A percentile compares a stretch with the other conserved stretches of the same genome.
These are phyloP conservation scores for Sphaerostilbella broomeana DNA, from an alignment of 2,329 filamentous ascomycete genomes.

Conservation along the genomic window DNA sequence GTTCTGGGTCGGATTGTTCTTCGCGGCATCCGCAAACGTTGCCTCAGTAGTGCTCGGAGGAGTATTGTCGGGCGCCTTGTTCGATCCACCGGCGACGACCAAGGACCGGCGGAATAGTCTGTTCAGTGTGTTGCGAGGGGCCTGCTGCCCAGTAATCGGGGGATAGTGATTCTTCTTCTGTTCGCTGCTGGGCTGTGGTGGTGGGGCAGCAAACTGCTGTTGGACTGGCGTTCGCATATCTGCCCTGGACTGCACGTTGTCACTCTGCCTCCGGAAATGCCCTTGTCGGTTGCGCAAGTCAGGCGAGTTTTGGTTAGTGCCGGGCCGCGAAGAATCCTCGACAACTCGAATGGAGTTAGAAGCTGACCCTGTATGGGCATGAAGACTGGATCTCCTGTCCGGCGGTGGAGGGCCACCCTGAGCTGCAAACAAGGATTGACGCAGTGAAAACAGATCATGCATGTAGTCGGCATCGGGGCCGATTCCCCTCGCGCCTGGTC, in stretches of 20 bases:
- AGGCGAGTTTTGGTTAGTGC: constrained; percentile 18
- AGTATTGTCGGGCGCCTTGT: constrained; percentile 15
- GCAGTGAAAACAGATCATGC: constrained; percentile 39
- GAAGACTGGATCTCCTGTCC: constrained; percentile 47
- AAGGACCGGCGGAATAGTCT: constrained; percentile 46
- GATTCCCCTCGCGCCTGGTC: constrained; percentile 20
- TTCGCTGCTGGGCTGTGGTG: constrained; percentile 19
- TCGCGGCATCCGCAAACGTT: constrained; percentile 14
- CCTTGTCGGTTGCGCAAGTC: constrained; percentile 14
- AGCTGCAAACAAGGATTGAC: constrained; percentile 33
- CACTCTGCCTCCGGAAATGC: constrained; percentile 22
- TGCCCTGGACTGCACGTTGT: constrained; percentile 23
- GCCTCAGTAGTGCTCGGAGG: constrained; percentile 10
- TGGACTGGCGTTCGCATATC: constrained; percentile 22
- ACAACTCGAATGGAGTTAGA: constrained; percentile 16
- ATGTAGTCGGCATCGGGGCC: constrained; percentile 34
- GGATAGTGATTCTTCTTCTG: constrained; percentile 42
- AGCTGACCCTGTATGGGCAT: constrained; percentile 37
- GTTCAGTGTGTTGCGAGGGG: constrained; percentile 40
- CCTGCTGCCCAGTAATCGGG: constrained; percentile 39
- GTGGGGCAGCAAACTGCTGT: constrained; percentile 16
- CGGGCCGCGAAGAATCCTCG: constrained; percentile 5
- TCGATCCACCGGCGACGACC: constrained; percentile 33
- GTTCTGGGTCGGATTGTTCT: constrained; percentile 17
- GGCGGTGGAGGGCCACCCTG: constrained; percentile 41